Evolutionary conservation across 495 filamentous ascomycete genomes (phyloP).

Genomic region (Xylaria longipes): DNA sequence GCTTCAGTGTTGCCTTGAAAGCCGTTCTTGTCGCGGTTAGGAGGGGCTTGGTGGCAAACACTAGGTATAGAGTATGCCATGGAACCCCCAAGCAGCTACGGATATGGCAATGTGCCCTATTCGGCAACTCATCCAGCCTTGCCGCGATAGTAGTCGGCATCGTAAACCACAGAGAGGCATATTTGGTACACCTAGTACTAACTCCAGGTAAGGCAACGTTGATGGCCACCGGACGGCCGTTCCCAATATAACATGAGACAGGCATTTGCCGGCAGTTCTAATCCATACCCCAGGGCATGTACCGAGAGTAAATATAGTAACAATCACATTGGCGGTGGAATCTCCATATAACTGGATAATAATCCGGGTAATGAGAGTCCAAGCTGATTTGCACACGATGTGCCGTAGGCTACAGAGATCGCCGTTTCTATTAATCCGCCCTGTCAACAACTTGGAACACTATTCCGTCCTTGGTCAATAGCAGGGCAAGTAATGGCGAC

Average conservation of each 20-base stretch:
- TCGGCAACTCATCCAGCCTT: conserved; percentile 7
- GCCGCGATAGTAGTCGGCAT: neutral
- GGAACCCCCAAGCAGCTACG: no score
- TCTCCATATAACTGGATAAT: conserved; percentile 24
- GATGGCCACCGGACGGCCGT: neutral
- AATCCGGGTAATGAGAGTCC: conserved; percentile 20
- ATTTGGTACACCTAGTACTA: neutral
- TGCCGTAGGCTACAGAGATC: conserved; percentile 18
- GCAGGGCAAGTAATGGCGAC: neutral
- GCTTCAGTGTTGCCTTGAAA: neutral
- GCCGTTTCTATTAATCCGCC: conserved; percentile 19
- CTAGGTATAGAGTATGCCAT: neutral
- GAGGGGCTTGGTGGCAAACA: neutral
- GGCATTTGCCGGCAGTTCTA: conserved; percentile 17
- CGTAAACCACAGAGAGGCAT: neutral
- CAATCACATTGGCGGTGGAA: neutral
- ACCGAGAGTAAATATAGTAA: conserved; percentile 22
- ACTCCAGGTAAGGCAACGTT: neutral
- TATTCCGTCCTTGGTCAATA: neutral
- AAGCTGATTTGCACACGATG: conserved; percentile 25
- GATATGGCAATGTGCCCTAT: neutral
- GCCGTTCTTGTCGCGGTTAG: neutral
- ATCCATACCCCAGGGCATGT: neutral
- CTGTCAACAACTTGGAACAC: neutral
- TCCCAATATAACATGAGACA: neutral